phyloP scores from a whole-genome alignment of 2,329 filamentous ascomycete species.

The Trichoderma gracile region DNA sequence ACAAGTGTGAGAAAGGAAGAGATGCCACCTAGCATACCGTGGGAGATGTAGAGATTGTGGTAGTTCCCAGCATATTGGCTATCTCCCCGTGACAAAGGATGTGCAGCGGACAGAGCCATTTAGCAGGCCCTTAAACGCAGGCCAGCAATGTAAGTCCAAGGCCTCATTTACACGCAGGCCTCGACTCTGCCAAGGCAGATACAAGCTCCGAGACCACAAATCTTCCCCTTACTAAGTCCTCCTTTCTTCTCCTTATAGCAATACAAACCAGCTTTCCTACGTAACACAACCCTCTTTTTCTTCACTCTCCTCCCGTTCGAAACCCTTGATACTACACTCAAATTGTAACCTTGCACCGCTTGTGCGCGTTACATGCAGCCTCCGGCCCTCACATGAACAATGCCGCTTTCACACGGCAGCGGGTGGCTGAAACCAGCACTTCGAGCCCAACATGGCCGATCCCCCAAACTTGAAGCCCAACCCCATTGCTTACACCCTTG shows the following conservation, averaged over 20 bases:
- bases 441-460: background rate
- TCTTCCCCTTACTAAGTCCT: too few species aligned
- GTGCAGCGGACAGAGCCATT: too few species aligned
- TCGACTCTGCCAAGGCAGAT: background rate
- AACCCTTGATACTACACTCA: background rate
- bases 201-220: too few species aligned
- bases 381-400: constrained; percentile 14
- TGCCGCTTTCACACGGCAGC: background rate
- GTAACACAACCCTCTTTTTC: background rate
- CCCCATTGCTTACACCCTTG: background rate
- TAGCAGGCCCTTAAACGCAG: too few species aligned
- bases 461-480: background rate
- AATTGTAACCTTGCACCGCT: background rate
- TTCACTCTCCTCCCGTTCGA: background rate
- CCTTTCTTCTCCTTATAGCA: too few species aligned
- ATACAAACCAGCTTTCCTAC: background rate
- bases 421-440: constrained; percentile 1
- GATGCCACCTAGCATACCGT: too few species aligned
- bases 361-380: background rate
- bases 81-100: background rate
- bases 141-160: background rate
- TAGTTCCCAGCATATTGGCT: background rate
- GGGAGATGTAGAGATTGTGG: too few species aligned
- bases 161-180: background rate
- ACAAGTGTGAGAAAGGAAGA: too few species aligned